These are phyloP conservation scores for Aspergillus sp. DNA, from an alignment of 2,329 filamentous ascomycete species.

Conservation along the genomic window DNA sequence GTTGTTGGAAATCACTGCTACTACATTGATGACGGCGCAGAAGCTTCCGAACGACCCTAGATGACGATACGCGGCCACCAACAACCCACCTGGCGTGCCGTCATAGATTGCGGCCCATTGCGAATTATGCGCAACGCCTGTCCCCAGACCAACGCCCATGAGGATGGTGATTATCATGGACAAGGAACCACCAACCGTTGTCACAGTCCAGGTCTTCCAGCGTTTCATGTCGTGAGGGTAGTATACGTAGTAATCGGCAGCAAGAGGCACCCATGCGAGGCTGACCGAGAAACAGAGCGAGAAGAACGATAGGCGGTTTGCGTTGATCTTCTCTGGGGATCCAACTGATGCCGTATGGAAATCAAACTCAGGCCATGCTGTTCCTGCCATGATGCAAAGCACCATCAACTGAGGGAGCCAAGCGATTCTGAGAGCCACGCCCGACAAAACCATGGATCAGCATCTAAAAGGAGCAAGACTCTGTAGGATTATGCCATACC, in stretches of 20 bases:
- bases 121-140: conserved; percentile 27
- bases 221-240: conserved; percentile 31
- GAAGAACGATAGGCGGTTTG: conserved; percentile 31
- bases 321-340: conserved; percentile 20
- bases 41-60: conserved; percentile 38
- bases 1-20: conserved; percentile 39
- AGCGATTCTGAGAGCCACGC: conserved; percentile 12
- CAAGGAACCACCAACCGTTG: conserved; percentile 27
- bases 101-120: conserved; percentile 1
- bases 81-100: conserved; percentile 26
- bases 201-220: conserved; percentile 31
- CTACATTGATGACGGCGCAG: conserved; percentile 36
- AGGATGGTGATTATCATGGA: conserved; percentile 30
- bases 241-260: conserved; percentile 40
- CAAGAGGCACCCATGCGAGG: conserved; percentile 28
- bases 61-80: conserved; percentile 31
- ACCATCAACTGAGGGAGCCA: conserved; percentile 35
- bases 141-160: conserved; percentile 37
- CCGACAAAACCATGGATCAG: neutral
- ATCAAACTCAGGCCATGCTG: conserved; percentile 27
- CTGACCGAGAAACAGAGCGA: conserved; percentile 29
- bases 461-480: neutral
- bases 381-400: conserved; percentile 34
- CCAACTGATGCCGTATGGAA: conserved; percentile 23
- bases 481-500: conserved; percentile 16